Base-by-base conservation (phyloP, 352 stramenopile species). In the Globisporangium spinosum region DNA sequence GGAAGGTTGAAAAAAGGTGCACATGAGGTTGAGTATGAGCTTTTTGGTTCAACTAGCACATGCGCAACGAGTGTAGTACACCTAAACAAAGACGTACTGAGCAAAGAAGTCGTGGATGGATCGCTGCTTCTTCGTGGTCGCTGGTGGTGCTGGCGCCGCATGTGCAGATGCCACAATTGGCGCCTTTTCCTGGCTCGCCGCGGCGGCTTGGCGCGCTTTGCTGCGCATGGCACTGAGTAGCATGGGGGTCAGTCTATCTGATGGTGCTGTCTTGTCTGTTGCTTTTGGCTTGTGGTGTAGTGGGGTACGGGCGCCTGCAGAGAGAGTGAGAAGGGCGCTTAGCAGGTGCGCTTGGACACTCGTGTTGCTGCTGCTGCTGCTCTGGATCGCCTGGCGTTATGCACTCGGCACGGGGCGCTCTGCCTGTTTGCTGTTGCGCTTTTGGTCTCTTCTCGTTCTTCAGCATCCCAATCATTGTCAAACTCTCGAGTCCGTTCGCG, bases 61-160 rank as follows among this genome's bases (percentile, higher is more conserved):
- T 34, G 17, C 8, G 25, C 35, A 40, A 17, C 5, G 10, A n/a
- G 53, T 32, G 23, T 27, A 32, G 20, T 34, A 71, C 6, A 35
- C 23, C 6, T 17, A 22, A 1, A n/a, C 62, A 22, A 9, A 45
- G 17, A 62, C 73, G 59, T 64, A 77, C 74, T 89, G 80, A 2
- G 79, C 77, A 68, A 95, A 95, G 66, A 93, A 95, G 63, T 95
- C 87, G 72, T 91, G 84, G 67, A 95, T 90, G 12, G 85, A 93
- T 32, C 87, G 85, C 75, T 95, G 87, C 69, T 92, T 94, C 77
- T 91, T 92, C 65, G 71, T 62, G 23, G 63, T 62, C 4, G 58
- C n/a, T 3, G 69, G 68, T 10, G 67, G 45, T 15, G 56, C 62
- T 27, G 64, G 55, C n/a, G 9, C 34, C 40, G 57, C 40, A 2